A percentile compares a stretch with the other conserved stretches of the same genome.
phyloP scores from a whole-genome alignment of 108 stramenopile species.

The Cyclotella kingstonii region DNA sequence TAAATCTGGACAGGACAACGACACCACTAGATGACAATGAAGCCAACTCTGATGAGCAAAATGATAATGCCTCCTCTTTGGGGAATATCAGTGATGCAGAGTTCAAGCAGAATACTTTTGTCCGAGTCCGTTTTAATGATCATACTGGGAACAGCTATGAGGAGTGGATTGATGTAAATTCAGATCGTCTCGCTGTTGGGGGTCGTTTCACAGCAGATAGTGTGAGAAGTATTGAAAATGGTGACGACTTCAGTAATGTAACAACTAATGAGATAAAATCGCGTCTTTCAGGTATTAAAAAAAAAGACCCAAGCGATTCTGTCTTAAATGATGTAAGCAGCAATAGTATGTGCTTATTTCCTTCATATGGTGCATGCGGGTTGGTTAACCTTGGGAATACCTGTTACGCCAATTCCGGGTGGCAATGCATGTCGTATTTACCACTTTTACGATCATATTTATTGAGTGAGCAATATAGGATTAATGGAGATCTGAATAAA shows the following conservation, averaged over 20 bases:
- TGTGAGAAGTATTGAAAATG: constrained; percentile 30
- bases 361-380: constrained; percentile 85
- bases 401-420: constrained; percentile 93
- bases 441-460: constrained; percentile 87
- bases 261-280: constrained; percentile 41
- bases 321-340: constrained; percentile 20
- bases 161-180: constrained; percentile 85
- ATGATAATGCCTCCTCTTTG: constrained; percentile 4
- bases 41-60: constrained; percentile 21
- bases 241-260: constrained; percentile 19
- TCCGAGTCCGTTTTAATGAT: constrained; percentile 72
- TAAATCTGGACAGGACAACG: constrained; percentile 41
- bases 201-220: constrained; percentile 72
- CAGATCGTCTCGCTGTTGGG: constrained; percentile 72
- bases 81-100: constrained; percentile 1
- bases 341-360: constrained; percentile 67
- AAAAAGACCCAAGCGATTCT: constrained; percentile 29
- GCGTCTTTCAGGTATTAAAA: constrained; percentile 47
- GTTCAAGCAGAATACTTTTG: constrained; percentile 48
- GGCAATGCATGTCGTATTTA: constrained; percentile 91
- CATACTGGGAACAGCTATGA: constrained; percentile 54
- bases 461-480: constrained; percentile 73
- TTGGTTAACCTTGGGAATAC: constrained; percentile 92
- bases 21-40: constrained; percentile 46
- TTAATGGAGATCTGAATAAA: constrained; percentile 83